phyloP scores from a whole-genome alignment of 306 rosid genomes.

The Trichosanthes cucumerina region DNA sequence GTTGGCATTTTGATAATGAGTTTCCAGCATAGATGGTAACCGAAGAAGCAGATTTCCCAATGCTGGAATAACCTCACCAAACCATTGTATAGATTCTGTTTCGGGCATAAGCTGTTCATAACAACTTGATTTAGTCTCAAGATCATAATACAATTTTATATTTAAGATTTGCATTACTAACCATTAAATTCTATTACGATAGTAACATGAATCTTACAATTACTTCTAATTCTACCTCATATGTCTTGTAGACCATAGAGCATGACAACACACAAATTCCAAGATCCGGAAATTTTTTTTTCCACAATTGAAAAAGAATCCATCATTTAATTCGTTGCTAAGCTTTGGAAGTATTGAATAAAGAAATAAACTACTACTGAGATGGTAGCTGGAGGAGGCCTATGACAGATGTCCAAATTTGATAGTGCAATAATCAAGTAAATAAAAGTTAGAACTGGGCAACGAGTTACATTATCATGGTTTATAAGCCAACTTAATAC shows the following conservation, averaged over 20 bases:
- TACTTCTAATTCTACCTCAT: background rate
- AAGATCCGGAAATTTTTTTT: background rate
- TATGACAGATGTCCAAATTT: background rate
- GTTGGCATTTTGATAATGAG: constrained; percentile 51
- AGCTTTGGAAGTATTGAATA: background rate
- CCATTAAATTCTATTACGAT: background rate
- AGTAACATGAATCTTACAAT: background rate
- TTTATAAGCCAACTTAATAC: background rate
- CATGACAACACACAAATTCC: background rate
- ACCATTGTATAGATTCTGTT: constrained; percentile 57
- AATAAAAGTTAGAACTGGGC: background rate
- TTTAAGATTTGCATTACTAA: background rate
- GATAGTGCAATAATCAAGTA: background rate
- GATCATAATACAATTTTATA: background rate
- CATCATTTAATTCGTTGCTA: background rate
- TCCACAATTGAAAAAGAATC: background rate
- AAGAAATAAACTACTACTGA: background rate
- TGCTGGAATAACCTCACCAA: constrained; percentile 54
- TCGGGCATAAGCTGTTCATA: constrained; percentile 47
- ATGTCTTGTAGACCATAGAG: background rate
- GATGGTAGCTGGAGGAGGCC: background rate
- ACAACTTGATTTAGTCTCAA: background rate
- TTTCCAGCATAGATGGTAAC: constrained; percentile 64
- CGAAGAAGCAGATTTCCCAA: constrained; percentile 61
- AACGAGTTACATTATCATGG: background rate